These are phyloP conservation scores for Hyphopichia wangnamkhiaoensis DNA, from an alignment of 1,139 yeast genomes.

Conservation along the genomic window DNA sequence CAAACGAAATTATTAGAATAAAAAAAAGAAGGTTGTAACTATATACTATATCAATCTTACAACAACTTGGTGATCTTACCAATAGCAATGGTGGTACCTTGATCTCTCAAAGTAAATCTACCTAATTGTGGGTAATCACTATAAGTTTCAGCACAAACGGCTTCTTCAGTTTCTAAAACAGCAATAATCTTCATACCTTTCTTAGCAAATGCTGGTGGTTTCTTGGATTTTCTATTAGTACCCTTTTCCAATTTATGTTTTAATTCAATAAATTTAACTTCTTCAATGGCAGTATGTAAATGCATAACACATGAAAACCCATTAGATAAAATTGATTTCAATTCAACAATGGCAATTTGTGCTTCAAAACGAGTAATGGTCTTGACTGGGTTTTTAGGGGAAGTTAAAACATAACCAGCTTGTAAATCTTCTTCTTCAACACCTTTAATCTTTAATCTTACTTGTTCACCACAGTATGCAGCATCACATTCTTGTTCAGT, in stretches of 20 bases:
- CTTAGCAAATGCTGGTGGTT: conserved; percentile 97
- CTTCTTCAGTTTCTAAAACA: conserved; percentile 76
- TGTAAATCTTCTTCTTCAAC: conserved; percentile 96
- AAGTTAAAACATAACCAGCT: conserved; percentile 87
- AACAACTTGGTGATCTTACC: conserved; percentile 88
- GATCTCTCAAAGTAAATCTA: conserved; percentile 97
- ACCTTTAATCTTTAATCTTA: conserved; percentile 88
- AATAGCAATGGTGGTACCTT: conserved; percentile 96
- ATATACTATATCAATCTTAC: conserved; percentile 11
- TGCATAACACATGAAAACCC: conserved; percentile 99
- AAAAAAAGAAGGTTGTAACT: conserved; percentile 3
- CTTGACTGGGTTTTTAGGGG: conserved; percentile 83
- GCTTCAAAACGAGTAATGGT: conserved; percentile 92
- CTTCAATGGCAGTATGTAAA: conserved; percentile 97
- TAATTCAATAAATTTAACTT: conserved; percentile 77
- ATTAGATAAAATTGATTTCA: conserved; percentile 87
- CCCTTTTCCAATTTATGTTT: conserved; percentile 95
- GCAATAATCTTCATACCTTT: conserved; percentile 99
- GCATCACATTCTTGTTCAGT: conserved; percentile 91
- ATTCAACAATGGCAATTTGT: conserved; percentile 94
- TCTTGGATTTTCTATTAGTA: conserved; percentile 93
- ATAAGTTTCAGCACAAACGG: conserved; percentile 92
- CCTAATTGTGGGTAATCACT: conserved; percentile 94
- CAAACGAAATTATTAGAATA: conserved; percentile 2
- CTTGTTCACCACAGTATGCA: conserved; percentile 97